These are phyloP conservation scores for Dioscorea dumetorum DNA, from an alignment of 106 monocot species.

Conservation along the genomic window DNA sequence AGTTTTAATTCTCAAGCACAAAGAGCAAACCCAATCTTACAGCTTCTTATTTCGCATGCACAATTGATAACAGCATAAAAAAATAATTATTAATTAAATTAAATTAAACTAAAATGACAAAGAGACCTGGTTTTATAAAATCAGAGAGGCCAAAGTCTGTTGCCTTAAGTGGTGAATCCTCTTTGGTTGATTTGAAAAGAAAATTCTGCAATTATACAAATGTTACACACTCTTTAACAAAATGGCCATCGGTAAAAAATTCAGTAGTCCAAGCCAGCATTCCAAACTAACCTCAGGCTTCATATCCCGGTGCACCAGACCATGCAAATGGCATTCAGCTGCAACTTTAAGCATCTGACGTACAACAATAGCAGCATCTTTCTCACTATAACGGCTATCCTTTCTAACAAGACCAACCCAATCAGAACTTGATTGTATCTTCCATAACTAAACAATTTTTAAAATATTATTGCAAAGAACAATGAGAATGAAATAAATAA, in stretches of 20 bases:
- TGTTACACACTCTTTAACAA: background rate
- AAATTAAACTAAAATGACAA: background rate
- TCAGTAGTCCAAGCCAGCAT: background rate
- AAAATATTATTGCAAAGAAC: background rate
- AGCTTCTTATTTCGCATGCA: background rate
- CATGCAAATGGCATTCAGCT: slow-evolving; percentile 93
- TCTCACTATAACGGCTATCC: slow-evolving; percentile 90
- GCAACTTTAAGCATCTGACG: slow-evolving; percentile 96
- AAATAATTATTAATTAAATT: background rate
- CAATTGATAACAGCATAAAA: background rate
- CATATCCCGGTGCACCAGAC: slow-evolving; percentile 93
- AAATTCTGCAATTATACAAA: slow-evolving; percentile 63
- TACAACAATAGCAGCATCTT: slow-evolving; percentile 88
- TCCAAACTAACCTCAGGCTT: slow-evolving; percentile 76
- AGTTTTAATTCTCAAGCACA: no score
- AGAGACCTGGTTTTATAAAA: slow-evolving; percentile 79
- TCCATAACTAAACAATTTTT: background rate
- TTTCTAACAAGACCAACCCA: slow-evolving; percentile 32
- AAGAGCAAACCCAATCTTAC: no score
- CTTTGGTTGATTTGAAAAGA: slow-evolving; percentile 76
- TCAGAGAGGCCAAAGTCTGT: slow-evolving; percentile 97
- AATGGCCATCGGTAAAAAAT: background rate
- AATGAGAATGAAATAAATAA: background rate
- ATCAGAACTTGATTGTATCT: no score
- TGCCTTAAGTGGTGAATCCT: slow-evolving; percentile 81